Evolutionary conservation across 2,329 filamentous ascomycete species (phyloP), one percentile per base, ranked within the genome.

Genomic region (Aspergillus terreus): DNA sequence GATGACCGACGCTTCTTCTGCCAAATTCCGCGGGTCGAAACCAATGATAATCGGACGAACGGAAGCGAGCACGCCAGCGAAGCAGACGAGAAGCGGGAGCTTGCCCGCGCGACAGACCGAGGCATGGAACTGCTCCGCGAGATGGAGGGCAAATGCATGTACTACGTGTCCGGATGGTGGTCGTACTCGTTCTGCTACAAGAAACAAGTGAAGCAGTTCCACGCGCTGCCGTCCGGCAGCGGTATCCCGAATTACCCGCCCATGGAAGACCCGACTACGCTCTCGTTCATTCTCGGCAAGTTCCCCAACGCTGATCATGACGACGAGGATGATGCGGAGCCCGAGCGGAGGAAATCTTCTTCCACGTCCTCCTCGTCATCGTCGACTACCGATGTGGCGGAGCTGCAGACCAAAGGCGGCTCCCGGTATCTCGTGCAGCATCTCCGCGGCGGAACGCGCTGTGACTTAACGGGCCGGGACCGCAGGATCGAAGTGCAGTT

Each of bases 111-210:
- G 1, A 88, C 86, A 1, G 80, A 83, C 30, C 85, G 84, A 45
- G 92, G 92, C 5, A 88, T 89, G 80, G 87, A 94, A 63, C 78
- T 96, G 19, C 76, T 96, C 46, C 81, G 82, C 57, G 84, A 85
- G 23, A 86, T 96, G 71, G 82, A 92, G 48, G 87, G 85, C 3
- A 81, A 82, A 46, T 96, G 92, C 70, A 82, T 96, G 57, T 95
- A 92, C 75, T 88, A 84, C 68, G 75, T 91, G 58, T 88, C 85
- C 1, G 92, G 92, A 0, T 96, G 92, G 92, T 96, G 92, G 92
- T 94, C 88, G 65, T 96, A 96, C 72, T 88, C 86, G 61, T 96
- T 96, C 71, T 96, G 92, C 77, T 94, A 95, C 73, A 89, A 89
- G 66, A 81, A 86, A 55, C 84, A 92, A 57, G 86, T 96, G 55